Conservation (phyloP, 225 moss, liverwort and hornwort genomes). For the Pseudoscleropodium purum region DNA sequence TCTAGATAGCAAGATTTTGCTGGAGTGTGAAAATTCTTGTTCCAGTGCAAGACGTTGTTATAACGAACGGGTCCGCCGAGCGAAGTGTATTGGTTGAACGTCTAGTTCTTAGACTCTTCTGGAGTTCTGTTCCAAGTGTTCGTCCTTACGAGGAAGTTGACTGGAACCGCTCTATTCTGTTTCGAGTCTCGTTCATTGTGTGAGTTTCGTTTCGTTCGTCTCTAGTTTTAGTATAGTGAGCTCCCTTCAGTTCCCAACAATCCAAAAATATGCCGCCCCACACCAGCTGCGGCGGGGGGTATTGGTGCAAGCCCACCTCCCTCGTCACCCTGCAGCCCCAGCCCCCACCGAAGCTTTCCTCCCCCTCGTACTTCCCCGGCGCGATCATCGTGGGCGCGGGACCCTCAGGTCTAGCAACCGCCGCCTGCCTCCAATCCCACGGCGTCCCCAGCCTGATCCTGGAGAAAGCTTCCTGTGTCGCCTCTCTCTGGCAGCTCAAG, state of each 20-base stretch:
- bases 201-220: neutral
- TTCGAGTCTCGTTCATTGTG: neutral
- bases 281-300: neutral
- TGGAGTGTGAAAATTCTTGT: neutral
- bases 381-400: constrained; percentile 81
- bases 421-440: constrained; percentile 44
- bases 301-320: neutral
- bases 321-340: neutral
- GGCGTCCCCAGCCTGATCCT: constrained; percentile 47
- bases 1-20: neutral
- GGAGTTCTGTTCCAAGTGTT: neutral
- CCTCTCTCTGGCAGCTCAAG: constrained; percentile 79
- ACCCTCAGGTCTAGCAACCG: constrained; percentile 70
- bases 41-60: neutral
- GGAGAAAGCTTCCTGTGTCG: constrained; percentile 68
- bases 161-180: neutral
- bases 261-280: constrained; percentile 29
- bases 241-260: neutral
- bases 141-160: neutral
- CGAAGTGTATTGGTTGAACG: neutral
- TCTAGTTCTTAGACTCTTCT: neutral
- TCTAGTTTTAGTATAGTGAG: neutral
- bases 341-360: no score
- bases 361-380: constrained; percentile 18
- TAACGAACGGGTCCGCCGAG: neutral